These are phyloP conservation scores for Fusarium pininemorale DNA, from an alignment of 2,329 filamentous ascomycete species.

Conservation along the genomic window DNA sequence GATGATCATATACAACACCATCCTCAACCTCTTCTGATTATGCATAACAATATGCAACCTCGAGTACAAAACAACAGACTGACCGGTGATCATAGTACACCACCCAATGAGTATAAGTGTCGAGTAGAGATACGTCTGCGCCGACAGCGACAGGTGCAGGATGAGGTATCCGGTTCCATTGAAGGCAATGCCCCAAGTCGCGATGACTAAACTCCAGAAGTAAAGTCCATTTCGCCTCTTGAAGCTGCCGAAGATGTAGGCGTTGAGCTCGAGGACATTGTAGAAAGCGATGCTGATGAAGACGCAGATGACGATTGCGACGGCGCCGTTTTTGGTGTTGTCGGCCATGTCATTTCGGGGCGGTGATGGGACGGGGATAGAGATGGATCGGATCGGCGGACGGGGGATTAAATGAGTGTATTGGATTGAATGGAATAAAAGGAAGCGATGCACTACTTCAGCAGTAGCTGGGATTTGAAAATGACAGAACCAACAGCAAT, in stretches of 20 bases:
- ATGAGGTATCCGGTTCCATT: constrained; percentile 57
- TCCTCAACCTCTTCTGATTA: constrained; percentile 57
- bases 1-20: constrained; percentile 67
- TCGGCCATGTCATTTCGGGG: constrained; percentile 8
- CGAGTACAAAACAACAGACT: constrained; percentile 69
- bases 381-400: background rate
- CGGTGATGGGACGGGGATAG: background rate
- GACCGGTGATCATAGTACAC: constrained; percentile 66
- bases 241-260: constrained; percentile 46
- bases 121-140: constrained; percentile 26
- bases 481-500: background rate
- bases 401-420: background rate
- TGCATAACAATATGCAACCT: constrained; percentile 67
- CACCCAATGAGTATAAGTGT: constrained; percentile 46
- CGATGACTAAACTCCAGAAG: constrained; percentile 50
- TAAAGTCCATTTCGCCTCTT: constrained; percentile 46
- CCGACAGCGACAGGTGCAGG: constrained; percentile 43
- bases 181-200: constrained; percentile 47
- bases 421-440: background rate
- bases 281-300: constrained; percentile 43
- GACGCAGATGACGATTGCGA: constrained; percentile 32
- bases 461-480: no score
- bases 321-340: constrained; percentile 21
- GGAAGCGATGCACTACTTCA: background rate
- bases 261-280: constrained; percentile 48